Base-by-base conservation (phyloP, 2,329 filamentous ascomycete species). In the Annulohypoxylon truncatum region DNA sequence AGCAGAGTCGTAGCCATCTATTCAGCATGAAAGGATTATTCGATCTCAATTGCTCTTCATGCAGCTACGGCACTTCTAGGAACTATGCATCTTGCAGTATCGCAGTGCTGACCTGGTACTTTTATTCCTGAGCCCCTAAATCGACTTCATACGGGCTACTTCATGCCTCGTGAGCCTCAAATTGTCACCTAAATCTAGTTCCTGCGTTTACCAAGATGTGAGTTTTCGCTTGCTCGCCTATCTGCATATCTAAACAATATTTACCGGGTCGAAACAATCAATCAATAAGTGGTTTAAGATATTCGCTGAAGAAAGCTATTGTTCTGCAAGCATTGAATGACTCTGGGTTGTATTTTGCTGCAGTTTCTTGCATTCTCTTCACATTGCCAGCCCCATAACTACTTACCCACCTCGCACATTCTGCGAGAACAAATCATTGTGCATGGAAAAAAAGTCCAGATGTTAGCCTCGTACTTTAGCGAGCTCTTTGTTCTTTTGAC, bases 401-500 rank as follows among this genome's bases (percentile, higher is more conserved):
- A 28, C 28, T 22, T 12, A 57, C 4, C 26, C 26, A 28, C n/a
- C n/a, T n/a, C n/a, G 29, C n/a, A 50, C 42, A 4, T 50, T 29
- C 18, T 50, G 54, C 3, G 54, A 50, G n/a, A 13, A 26, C 20
- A 5, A 8, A 13, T 48, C 48, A 31, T 64, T 55, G 13, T 59
- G 59, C 55, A 60, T 55, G 22, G 59, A 64, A 1, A 50, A 26
- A 28, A 59, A 44, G 13, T 54, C 40, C 0, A 59, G 24, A 4
- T 54, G 54, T 26, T 46, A 7, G 3, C 47, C 53, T 18, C 58
- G 15, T 1, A 29, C 33, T 9, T 42, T 44, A 18, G 61, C 47
- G 2, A 54, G 42, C 28, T 5, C 24, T 47, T 18, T 2, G 46
- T 28, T 6, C 26, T 20, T 4, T 48, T 12, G 3, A 26, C 35